These are phyloP conservation scores for Linum lewisii DNA, from an alignment of 345 rosid genomes.

Conservation along the genomic window DNA sequence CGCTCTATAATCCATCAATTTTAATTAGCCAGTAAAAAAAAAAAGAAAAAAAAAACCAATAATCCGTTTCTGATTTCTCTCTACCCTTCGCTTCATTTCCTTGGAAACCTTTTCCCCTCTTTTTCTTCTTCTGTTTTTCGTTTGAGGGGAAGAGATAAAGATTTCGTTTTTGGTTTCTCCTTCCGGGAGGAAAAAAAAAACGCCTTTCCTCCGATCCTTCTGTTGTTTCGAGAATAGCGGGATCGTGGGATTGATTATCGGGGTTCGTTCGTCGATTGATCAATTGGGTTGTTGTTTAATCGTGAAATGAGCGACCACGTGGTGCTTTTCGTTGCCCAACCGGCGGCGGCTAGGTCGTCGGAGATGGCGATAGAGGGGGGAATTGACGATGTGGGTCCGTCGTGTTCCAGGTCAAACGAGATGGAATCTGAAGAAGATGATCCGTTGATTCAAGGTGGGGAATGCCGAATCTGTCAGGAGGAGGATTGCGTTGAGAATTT, in stretches of 20 bases:
- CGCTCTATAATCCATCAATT: too few relatives aligned
- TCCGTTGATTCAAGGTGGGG: slow-evolving; percentile 60
- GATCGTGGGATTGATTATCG: background rate
- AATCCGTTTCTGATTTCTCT: too few relatives aligned
- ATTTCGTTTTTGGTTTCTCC: too few relatives aligned
- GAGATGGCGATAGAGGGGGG: background rate
- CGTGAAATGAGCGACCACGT: slow-evolving; percentile 57
- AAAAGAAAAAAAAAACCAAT: too few relatives aligned
- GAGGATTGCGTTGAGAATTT: slow-evolving; percentile 58
- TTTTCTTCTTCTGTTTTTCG: too few relatives aligned
- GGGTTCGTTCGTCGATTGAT: background rate
- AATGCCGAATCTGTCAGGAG: slow-evolving; percentile 95
- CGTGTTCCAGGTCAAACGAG: slow-evolving; percentile 6
- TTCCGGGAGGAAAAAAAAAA: too few relatives aligned
- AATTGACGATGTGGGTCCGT: slow-evolving; percentile 24
- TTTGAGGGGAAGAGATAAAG: too few relatives aligned
- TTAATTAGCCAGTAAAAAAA: too few relatives aligned
- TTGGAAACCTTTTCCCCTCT: too few relatives aligned
- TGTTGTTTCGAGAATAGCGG: background rate
- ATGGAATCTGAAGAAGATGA: slow-evolving; percentile 32
- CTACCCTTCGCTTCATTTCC: too few relatives aligned
- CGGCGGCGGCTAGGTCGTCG: slow-evolving; percentile 10
- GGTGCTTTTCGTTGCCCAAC: slow-evolving; percentile 37
- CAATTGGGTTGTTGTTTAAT: background rate
- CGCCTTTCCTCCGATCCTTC: background rate